Evolutionary conservation across 306 rosid species (phyloP).

Genomic region (Rosa lucieae): DNA sequence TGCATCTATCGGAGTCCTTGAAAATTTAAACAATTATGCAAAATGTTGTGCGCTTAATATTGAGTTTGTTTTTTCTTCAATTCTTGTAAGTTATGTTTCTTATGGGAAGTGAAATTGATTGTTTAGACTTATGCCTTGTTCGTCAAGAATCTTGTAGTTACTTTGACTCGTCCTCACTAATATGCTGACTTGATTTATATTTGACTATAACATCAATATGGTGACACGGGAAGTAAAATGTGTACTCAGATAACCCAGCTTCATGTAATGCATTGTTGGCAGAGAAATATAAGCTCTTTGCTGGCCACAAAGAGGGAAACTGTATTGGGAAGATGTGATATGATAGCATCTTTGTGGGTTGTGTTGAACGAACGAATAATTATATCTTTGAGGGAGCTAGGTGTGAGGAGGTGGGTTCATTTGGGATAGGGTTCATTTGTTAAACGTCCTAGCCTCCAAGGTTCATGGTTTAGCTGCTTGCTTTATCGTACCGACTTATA

Average conservation of each 20-base stretch:
- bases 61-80: background rate
- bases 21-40: background rate
- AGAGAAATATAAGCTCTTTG: background rate
- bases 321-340: background rate
- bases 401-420: background rate
- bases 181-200: background rate
- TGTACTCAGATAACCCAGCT: background rate
- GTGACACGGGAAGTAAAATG: background rate
- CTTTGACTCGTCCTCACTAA: background rate
- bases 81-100: background rate
- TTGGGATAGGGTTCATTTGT: background rate
- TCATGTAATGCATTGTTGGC: background rate
- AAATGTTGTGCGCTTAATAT: background rate
- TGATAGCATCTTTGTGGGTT: background rate
- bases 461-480: no score
- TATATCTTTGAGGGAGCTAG: background rate
- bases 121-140: background rate
- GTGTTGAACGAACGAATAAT: background rate
- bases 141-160: background rate
- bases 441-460: no score
- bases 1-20: background rate
- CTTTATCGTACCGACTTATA: no score
- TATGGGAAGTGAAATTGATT: background rate
- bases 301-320: background rate
- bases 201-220: background rate